phyloP scores from a whole-genome alignment of 2,329 filamentous ascomycete genomes.

The Ophiosphaerella korrae region DNA sequence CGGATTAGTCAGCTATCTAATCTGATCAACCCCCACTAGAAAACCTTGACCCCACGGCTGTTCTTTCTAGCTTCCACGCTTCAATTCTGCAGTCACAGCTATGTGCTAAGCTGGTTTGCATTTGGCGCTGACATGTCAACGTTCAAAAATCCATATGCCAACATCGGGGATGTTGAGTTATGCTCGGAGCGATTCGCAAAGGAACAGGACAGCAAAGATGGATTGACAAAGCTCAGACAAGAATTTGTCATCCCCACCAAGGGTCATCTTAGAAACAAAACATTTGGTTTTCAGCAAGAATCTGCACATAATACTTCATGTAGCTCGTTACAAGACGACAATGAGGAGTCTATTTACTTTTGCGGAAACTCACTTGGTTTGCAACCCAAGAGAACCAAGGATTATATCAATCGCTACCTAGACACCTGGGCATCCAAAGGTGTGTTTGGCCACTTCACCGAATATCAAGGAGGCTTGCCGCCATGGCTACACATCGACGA shows the following conservation, averaged over 20 bases:
- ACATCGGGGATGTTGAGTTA: conserved; percentile 23
- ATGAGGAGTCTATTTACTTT: conserved; percentile 71
- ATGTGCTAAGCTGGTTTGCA: background rate
- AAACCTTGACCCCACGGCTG: too few species aligned
- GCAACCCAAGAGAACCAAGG: conserved; percentile 71
- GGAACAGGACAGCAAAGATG: conserved; percentile 45
- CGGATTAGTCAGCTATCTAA: too few species aligned
- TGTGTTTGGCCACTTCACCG: conserved; percentile 80
- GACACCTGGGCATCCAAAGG: conserved; percentile 84
- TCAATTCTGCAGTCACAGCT: background rate
- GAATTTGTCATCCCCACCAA: conserved; percentile 81
- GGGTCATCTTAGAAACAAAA: conserved; percentile 69
- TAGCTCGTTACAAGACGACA: conserved; percentile 31
- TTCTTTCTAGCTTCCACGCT: background rate
- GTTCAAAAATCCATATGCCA: conserved; percentile 29
- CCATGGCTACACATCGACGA: conserved; percentile 82
- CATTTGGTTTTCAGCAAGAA: conserved; percentile 34
- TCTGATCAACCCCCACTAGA: too few species aligned
- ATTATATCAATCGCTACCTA: conserved; percentile 73
- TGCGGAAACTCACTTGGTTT: conserved; percentile 89
- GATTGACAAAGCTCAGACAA: conserved; percentile 55
- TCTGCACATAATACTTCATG: background rate
- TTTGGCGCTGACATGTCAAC: conserved; percentile 28
- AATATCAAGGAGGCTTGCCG: conserved; percentile 69
- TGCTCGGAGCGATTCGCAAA: conserved; percentile 40